These are phyloP conservation scores for Pythium aphanidermatum DNA, from an alignment of 352 stramenopile genomes.

Conservation along the genomic window DNA sequence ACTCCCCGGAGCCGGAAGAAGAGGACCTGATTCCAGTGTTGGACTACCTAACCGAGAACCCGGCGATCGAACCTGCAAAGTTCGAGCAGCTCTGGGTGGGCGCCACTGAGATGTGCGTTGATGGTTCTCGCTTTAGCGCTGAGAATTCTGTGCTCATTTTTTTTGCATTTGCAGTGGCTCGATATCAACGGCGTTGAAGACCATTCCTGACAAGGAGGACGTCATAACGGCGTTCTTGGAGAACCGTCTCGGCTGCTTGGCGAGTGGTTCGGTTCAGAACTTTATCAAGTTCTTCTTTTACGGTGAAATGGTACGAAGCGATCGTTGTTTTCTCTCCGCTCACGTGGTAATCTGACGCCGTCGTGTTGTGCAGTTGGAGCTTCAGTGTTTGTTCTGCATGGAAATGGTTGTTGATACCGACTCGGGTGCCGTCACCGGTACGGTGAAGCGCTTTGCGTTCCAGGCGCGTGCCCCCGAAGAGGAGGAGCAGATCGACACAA, in stretches of 20 bases:
- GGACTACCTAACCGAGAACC: conserved; percentile 59
- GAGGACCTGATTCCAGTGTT: conserved; percentile 54
- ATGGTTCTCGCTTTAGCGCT: not conserved
- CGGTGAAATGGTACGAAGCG: conserved; percentile 76
- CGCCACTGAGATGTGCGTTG: conserved; percentile 66
- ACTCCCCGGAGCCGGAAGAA: conserved; percentile 27
- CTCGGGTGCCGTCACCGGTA: conserved; percentile 45
- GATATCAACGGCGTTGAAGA: conserved; percentile 39
- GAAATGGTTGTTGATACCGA: conserved; percentile 68
- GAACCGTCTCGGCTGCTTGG: conserved; percentile 72
- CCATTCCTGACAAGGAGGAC: conserved; percentile 62
- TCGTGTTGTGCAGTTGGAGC: conserved; percentile 36
- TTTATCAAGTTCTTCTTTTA: conserved; percentile 88
- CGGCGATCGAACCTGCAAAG: conserved; percentile 59
- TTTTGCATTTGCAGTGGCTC: conserved; percentile 31
- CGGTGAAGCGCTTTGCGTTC: conserved; percentile 67
- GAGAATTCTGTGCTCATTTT: not conserved
- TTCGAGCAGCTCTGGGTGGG: conserved; percentile 79
- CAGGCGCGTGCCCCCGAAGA: conserved; percentile 49
- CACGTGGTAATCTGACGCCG: not conserved
- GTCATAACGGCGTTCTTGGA: conserved; percentile 69
- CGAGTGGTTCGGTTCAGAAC: conserved; percentile 60
- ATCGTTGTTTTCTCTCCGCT: conserved; percentile 1
- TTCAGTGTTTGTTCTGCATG: conserved; percentile 78
- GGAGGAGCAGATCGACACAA: conserved; percentile 74